Evolutionary conservation across 768 basidiomycete genomes (phyloP).

Genomic region (Lyophyllum atratum): DNA sequence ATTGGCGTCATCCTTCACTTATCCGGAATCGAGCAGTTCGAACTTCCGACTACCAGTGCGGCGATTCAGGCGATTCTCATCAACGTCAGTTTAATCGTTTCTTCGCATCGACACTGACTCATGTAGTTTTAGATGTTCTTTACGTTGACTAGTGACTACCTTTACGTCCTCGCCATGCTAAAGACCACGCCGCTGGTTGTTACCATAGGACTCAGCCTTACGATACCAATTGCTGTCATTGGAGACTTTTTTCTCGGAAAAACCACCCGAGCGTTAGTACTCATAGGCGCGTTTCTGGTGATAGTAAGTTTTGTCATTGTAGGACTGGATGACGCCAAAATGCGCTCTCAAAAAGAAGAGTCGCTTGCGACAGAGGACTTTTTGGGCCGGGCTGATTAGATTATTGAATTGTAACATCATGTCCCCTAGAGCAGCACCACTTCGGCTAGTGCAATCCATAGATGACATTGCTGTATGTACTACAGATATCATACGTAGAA

Average conservation of each 20-base stretch:
- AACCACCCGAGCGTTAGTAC: constrained; percentile 56
- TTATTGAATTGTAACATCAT: not conserved
- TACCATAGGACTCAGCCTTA: constrained; percentile 89
- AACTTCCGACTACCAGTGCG: constrained; percentile 51
- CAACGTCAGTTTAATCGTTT: constrained; percentile 32
- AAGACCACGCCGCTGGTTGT: constrained; percentile 95
- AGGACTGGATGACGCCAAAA: constrained; percentile 52
- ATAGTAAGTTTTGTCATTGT: constrained; percentile 76
- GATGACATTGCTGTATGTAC: not conserved
- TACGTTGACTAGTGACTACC: constrained; percentile 80
- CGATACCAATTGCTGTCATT: constrained; percentile 88
- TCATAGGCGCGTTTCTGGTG: constrained; percentile 78
- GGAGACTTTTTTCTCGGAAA: constrained; percentile 74
- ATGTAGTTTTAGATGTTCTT: constrained; percentile 66
- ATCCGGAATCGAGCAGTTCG: constrained; percentile 62
- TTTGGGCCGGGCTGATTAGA: constrained; percentile 4
- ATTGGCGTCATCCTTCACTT: constrained; percentile 71
- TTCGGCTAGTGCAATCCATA: not conserved
- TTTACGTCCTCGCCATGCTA: constrained; percentile 90
- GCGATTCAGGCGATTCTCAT: constrained; percentile 34
- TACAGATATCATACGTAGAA: not conserved
- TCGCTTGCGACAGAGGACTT: constrained; percentile 7
- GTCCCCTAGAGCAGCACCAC: not conserved
- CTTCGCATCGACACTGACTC: not conserved
- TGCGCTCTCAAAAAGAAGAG: constrained; percentile 14